These are phyloP conservation scores for Clausena lansium DNA, from an alignment of 345 rosid genomes.

Conservation along the genomic window DNA sequence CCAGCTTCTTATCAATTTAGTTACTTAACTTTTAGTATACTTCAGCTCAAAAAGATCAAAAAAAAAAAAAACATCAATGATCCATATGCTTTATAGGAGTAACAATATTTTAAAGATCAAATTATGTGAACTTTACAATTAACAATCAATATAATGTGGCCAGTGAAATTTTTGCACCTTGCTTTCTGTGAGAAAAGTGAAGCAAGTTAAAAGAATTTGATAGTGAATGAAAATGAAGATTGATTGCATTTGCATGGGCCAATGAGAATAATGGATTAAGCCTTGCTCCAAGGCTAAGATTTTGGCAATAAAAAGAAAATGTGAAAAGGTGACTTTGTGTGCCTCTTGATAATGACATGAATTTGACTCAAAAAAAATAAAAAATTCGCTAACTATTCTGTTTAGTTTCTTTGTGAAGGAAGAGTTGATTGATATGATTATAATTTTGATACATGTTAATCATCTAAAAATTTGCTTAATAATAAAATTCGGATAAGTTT, in stretches of 20 bases:
- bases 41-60: too few relatives aligned
- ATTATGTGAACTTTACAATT: background rate
- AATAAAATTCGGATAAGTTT: too few relatives aligned
- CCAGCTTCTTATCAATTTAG: background rate
- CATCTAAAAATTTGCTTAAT: too few relatives aligned
- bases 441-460: too few relatives aligned
- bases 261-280: background rate
- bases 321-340: background rate
- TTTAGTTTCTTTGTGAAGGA: background rate
- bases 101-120: background rate
- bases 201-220: background rate
- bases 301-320: background rate
- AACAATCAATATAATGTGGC: background rate
- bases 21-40: background rate
- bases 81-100: too few relatives aligned
- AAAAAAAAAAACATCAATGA: too few relatives aligned
- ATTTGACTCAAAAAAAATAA: background rate
- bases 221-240: background rate
- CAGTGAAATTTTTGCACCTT: background rate
- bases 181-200: constrained; percentile 4
- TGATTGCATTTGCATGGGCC: constrained; percentile 6
- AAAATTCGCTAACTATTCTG: background rate
- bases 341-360: background rate
- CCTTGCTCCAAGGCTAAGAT: constrained; percentile 2
- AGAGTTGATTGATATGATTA: background rate